Conservation (phyloP, 257 asterid genomes). For the Salvia hispanica region DNA sequence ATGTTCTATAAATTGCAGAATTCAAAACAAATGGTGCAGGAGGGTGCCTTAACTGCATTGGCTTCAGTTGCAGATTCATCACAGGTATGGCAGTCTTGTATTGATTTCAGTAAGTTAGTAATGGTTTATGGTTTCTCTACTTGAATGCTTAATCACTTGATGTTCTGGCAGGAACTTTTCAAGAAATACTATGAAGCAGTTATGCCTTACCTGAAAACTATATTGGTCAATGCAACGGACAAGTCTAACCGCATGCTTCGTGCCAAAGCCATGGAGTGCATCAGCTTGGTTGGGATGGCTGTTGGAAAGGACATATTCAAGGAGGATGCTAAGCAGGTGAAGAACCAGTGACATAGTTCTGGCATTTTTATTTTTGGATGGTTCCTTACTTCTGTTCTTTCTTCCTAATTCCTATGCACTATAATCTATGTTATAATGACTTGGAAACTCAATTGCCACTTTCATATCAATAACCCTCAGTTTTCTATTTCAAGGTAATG, state of each 20-base stretch:
- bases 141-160: conserved; percentile 24
- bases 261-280: conserved; percentile 98
- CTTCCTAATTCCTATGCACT: not conserved
- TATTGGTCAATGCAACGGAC: conserved; percentile 80
- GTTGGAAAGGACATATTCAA: conserved; percentile 91
- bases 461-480: conserved; percentile 15
- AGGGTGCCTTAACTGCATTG: conserved; percentile 91
- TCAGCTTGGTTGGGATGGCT: conserved; percentile 97
- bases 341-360: conserved; percentile 4
- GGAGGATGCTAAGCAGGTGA: conserved; percentile 88
- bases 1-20: conserved; percentile 55
- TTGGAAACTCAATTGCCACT: too few species aligned
- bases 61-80: conserved; percentile 98
- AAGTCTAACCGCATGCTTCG: conserved; percentile 94
- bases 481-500: conserved; percentile 65
- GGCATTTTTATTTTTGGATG: not conserved
- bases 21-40: conserved; percentile 97
- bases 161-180: conserved; percentile 70
- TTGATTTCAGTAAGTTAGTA: conserved; percentile 16
- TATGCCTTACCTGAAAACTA: conserved; percentile 88
- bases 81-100: conserved; percentile 51
- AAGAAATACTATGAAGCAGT: conserved; percentile 88
- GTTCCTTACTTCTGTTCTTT: conserved; percentile 9
- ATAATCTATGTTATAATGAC: not conserved
- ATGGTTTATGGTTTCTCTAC: not conserved